Evolutionary conservation across 495 filamentous ascomycete genomes (phyloP), one percentile per base, ranked within the genome.

Genomic region (Xeromyces bisporus): DNA sequence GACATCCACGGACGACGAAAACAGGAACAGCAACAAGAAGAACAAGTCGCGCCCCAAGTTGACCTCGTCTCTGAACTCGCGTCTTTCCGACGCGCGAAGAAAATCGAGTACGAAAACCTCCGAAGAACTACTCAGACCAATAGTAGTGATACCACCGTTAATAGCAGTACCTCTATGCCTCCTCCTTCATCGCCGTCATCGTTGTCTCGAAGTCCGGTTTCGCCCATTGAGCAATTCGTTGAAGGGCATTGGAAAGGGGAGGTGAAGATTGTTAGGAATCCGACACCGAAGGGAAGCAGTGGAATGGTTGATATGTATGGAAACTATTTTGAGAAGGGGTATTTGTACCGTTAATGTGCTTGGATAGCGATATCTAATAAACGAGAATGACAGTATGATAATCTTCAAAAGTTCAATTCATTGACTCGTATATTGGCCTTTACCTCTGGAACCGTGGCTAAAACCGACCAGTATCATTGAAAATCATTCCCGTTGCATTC

Each of bases 241-340:
- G 62, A 66, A 15, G 65, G 65, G 0, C 50, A 67, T 36, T 69
- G 65, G 65, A 62, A 60, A 11, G 65, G 65, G n/a, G 64, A 69
- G 27, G 53, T 69, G 6, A 65, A 67, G 38, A 41, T 69, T 31
- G 49, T 67, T 11, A 41, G 60, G 15, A 62, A 63, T 38, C 43
- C 60, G 8, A 46, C 50, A 18, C 53, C 56, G 1, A 59, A 60
- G 34, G 53, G 48, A 3, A 51, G 54, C 13, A 62, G 44, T 30
- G 62, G 59, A 11, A 45, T 51, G 34, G 55, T 64, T 15, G 63
- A 68, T 44, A 61, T 62, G 46, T 68, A 65, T 47, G 64, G 64
- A 4, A 68, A 68, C 46, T 57, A 59, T 37, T 68, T 64, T 33
- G 64, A 65, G 44, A 66, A 64, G 42, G 62, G 60, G 2, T 64